Percentiles rank a stretch among this genome's conserved stretches.
Evolutionary conservation across 352 stramenopile genomes (phyloP).

Genomic region (Globisporangium heterothallicum): DNA sequence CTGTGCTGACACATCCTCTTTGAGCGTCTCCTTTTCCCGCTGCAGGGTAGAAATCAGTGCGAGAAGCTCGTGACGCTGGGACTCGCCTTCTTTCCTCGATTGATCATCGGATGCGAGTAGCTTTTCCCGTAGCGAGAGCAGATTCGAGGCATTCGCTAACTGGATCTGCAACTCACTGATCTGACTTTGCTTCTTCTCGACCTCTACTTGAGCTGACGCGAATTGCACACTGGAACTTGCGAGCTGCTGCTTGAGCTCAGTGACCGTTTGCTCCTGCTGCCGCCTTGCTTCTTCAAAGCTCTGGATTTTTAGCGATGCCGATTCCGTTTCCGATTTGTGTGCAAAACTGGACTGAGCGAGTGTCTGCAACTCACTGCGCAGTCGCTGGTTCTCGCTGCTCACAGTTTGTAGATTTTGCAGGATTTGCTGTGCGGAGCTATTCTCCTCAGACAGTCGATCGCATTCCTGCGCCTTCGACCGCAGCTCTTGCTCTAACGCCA

Average conservation of each 20-base stretch:
- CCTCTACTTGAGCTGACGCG: slow-evolving; percentile 24
- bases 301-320: slow-evolving; percentile 25
- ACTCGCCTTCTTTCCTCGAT: slow-evolving; percentile 33
- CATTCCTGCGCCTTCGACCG: slow-evolving; percentile 35
- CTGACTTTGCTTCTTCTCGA: slow-evolving; percentile 36
- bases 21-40: slow-evolving; percentile 30
- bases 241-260: slow-evolving; percentile 37
- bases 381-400: slow-evolving; percentile 35
- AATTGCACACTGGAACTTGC: slow-evolving; percentile 15
- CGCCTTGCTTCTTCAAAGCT: slow-evolving; percentile 27
- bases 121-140: slow-evolving; percentile 42
- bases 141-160: slow-evolving; percentile 31
- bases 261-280: slow-evolving; percentile 20
- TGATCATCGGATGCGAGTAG: slow-evolving; percentile 41
- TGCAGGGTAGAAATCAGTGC: slow-evolving; percentile 33
- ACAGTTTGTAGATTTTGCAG: slow-evolving; percentile 33
- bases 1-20: slow-evolving; percentile 19
- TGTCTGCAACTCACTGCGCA: slow-evolving; percentile 29
- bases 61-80: slow-evolving; percentile 40
- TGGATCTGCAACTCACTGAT: slow-evolving; percentile 51
- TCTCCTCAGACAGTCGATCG: slow-evolving; percentile 28
- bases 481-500: slow-evolving; percentile 52
- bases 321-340: slow-evolving; percentile 19
- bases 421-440: slow-evolving; percentile 13
- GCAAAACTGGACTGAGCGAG: slow-evolving; percentile 10